phyloP scores from a whole-genome alignment of 768 basidiomycete species.

The Dendrothele bispora region DNA sequence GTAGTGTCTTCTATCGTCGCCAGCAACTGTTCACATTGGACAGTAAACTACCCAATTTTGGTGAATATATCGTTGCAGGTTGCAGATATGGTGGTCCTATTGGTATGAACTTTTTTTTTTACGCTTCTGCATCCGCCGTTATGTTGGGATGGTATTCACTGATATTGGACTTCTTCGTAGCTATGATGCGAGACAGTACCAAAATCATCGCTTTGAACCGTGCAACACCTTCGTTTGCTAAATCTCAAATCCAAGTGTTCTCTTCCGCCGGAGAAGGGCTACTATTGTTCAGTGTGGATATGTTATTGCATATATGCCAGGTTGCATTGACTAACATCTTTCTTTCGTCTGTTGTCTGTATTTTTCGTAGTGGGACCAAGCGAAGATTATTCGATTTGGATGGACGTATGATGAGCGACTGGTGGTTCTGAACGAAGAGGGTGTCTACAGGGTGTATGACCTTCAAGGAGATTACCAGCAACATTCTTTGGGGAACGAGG shows the following conservation, averaged over 20 bases:
- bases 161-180: too few relatives aligned
- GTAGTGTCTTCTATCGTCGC: slow-evolving; percentile 83
- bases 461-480: slow-evolving; percentile 85
- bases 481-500: slow-evolving; percentile 80
- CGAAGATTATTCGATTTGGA: slow-evolving; percentile 77
- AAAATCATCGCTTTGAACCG: slow-evolving; percentile 76
- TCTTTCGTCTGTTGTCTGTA: slow-evolving; percentile 13
- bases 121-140: too few relatives aligned
- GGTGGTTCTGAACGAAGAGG: slow-evolving; percentile 88
- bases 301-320: slow-evolving; percentile 13
- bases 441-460: slow-evolving; percentile 87
- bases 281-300: slow-evolving; percentile 71
- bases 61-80: slow-evolving; percentile 77
- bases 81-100: slow-evolving; percentile 89
- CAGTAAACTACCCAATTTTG: slow-evolving; percentile 75
- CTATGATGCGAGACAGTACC: slow-evolving; percentile 82
- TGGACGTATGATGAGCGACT: slow-evolving; percentile 85
- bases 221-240: slow-evolving; percentile 54
- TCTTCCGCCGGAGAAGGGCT: slow-evolving; percentile 81
- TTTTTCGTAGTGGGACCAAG: slow-evolving; percentile 82
- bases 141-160: too few relatives aligned
- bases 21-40: slow-evolving; percentile 82
- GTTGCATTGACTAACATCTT: slow-evolving; percentile 8
- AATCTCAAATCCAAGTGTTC: slow-evolving; percentile 84
- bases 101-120: too few relatives aligned